Evolutionary conservation across 2,329 filamentous ascomycete species (phyloP).

Genomic region (Fusarium musae): DNA sequence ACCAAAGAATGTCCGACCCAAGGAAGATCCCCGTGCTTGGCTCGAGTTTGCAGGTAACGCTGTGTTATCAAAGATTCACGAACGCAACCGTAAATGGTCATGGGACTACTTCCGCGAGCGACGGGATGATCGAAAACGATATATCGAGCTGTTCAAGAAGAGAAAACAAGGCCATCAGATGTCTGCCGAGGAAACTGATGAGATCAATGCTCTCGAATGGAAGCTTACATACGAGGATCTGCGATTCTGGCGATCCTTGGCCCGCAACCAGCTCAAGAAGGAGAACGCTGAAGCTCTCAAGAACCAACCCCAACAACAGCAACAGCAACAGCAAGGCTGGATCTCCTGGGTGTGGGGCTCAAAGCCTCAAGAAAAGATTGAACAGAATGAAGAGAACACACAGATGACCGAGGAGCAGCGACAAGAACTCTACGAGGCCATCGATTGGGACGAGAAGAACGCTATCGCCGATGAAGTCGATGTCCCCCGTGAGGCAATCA

Average conservation of each 20-base stretch:
- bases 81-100: conserved; percentile 91
- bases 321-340: conserved; percentile 86
- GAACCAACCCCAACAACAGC: conserved; percentile 61
- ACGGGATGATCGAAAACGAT: conserved; percentile 86
- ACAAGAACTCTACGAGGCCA: conserved; percentile 95
- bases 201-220: conserved; percentile 81
- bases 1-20: conserved; percentile 81
- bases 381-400: conserved; percentile 75
- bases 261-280: conserved; percentile 92
- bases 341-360: conserved; percentile 90
- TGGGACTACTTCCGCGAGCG: conserved; percentile 96
- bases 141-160: conserved; percentile 97
- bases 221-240: conserved; percentile 95
- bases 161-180: conserved; percentile 81
- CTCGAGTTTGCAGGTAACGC: conserved; percentile 90
- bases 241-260: conserved; percentile 95
- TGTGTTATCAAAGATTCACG: conserved; percentile 92
- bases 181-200: conserved; percentile 74
- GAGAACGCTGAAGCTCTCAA: conserved; percentile 93
- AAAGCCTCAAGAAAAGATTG: conserved; percentile 70
- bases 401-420: conserved; percentile 95
- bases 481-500: conserved; percentile 88
- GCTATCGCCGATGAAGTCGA: conserved; percentile 89
- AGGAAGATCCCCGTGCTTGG: conserved; percentile 93
- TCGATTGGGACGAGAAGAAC: conserved; percentile 98